Base-by-base conservation (phyloP, 495 filamentous ascomycete genomes). In the Penicillium cataractarum region DNA sequence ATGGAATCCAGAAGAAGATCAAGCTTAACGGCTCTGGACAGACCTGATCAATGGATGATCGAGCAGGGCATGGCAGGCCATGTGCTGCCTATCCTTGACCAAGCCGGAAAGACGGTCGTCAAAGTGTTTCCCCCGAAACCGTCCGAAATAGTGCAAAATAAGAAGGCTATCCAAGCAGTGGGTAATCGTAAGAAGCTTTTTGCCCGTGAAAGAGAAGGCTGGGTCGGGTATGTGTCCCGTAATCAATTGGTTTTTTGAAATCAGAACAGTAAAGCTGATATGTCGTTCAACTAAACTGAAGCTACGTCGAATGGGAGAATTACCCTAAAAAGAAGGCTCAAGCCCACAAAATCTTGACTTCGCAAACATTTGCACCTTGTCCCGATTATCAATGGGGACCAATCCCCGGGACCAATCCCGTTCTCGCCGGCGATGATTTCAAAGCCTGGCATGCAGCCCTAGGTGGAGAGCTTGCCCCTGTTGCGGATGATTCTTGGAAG, bases 241-340 rank as follows among this genome's bases (percentile, higher is more conserved):
- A n/a, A 22, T 31, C 29, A 7, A 3, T 31, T 31, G 29, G 29
- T 3, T 31, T n/a, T 3, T 31, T 31, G 29, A 31, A 3, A 31
- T 31, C 29, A 31, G 29, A 31, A 31, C 29, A 31, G 29, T 7
- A 31, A 31, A 31, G 29, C 29, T 31, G 29, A 31, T 31, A 2
- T 21, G 7, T 22, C 44, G 17, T 17, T 22, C 29, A 31, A 31
- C 29, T 31, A 7, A 12, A 6, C 37, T 21, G 3, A 24, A 74
- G 74, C 48, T 88, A 89, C 63, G 77, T 90, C 4, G 88, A 90
- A 67, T 90, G 87, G 88, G 88, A 90, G 68, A 80, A 82, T 9
- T 87, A 89, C 57, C 88, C 87, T 0, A 86, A 88, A 40, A 89
- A 88, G 71, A 85, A 86, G 66, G 76, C 78, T 46, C 72, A 76